These are phyloP conservation scores for Xylariales sp. DNA, from an alignment of 2,329 filamentous ascomycete species.

Conservation along the genomic window DNA sequence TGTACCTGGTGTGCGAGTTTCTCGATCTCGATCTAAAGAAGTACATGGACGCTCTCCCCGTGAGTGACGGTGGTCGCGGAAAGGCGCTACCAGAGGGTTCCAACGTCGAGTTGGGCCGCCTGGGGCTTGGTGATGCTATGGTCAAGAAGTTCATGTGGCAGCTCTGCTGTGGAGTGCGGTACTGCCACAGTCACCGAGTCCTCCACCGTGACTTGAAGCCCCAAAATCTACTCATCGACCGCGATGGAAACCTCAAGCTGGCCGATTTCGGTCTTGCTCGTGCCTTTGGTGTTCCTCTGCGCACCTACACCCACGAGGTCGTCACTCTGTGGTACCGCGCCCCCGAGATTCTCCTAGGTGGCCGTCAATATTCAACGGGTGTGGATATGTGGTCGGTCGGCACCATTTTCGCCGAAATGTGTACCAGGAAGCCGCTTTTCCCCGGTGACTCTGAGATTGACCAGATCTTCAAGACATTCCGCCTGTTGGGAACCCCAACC, in stretches of 20 bases:
- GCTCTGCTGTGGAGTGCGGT: conserved; percentile 76
- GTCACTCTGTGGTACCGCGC: conserved; percentile 92
- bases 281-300: conserved; percentile 84
- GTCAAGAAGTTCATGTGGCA: conserved; percentile 93
- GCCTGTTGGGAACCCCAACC: conserved; percentile 75
- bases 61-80: conserved; percentile 78
- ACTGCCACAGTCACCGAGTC: conserved; percentile 85
- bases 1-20: conserved; percentile 90
- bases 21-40: conserved; percentile 91
- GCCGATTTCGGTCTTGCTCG: conserved; percentile 87
- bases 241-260: conserved; percentile 83
- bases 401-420: conserved; percentile 96
- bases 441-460: conserved; percentile 91
- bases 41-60: conserved; percentile 88
- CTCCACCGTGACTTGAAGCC: conserved; percentile 87
- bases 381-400: conserved; percentile 96
- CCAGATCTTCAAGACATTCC: conserved; percentile 93
- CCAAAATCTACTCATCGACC: conserved; percentile 83
- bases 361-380: conserved; percentile 87
- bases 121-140: conserved; percentile 74
- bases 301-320: conserved; percentile 93
- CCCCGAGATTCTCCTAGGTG: conserved; percentile 85
- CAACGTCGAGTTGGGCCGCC: conserved; percentile 54
- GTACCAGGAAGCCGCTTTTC: conserved; percentile 87
- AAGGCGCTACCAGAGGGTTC: conserved; percentile 80